Percentiles rank a stretch among this genome's conserved stretches.
phyloP scores from a whole-genome alignment of 208 protist species.

The Zelonia costaricensis region DNA sequence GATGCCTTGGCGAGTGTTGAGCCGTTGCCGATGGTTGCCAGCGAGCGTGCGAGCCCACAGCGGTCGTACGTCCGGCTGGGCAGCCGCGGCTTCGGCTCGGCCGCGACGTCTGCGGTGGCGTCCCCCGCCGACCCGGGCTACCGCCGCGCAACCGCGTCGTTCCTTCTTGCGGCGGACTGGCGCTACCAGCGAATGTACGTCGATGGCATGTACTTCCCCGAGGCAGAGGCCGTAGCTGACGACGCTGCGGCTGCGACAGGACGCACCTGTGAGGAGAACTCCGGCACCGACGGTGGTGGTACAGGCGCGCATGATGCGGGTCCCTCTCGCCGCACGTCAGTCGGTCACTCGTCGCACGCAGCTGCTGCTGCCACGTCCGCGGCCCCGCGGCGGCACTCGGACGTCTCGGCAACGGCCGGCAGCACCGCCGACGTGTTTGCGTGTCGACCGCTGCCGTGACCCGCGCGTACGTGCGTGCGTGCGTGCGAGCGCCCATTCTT shows the following conservation, averaged over 20 bases:
- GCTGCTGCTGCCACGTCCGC: no score
- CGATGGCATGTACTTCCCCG: slow-evolving; percentile 45
- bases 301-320: no score
- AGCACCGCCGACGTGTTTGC: slow-evolving; percentile 12
- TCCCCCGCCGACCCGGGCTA: slow-evolving; percentile 36
- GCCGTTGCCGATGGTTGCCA: no score
- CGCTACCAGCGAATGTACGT: slow-evolving; percentile 78
- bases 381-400: no score
- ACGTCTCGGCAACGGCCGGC: no score
- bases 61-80: slow-evolving; percentile 3
- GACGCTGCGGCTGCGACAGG: not conserved
- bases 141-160: slow-evolving; percentile 49
- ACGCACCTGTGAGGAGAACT: not conserved
- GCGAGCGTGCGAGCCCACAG: no score
- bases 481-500: no score
- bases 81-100: slow-evolving; percentile 17
- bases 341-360: no score
- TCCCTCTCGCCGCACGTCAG: no score
- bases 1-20: no score
- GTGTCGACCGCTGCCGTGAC: slow-evolving; percentile 9
- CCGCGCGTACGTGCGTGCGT: no score
- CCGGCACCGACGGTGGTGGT: no score
- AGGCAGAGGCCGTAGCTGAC: not conserved
- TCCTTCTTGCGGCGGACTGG: slow-evolving; percentile 68
- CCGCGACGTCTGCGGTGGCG: slow-evolving; percentile 6